Evolutionary conservation across 495 filamentous ascomycete genomes (phyloP), one percentile per base, ranked within the genome.

Genomic region (Aspergillus ostianus): DNA sequence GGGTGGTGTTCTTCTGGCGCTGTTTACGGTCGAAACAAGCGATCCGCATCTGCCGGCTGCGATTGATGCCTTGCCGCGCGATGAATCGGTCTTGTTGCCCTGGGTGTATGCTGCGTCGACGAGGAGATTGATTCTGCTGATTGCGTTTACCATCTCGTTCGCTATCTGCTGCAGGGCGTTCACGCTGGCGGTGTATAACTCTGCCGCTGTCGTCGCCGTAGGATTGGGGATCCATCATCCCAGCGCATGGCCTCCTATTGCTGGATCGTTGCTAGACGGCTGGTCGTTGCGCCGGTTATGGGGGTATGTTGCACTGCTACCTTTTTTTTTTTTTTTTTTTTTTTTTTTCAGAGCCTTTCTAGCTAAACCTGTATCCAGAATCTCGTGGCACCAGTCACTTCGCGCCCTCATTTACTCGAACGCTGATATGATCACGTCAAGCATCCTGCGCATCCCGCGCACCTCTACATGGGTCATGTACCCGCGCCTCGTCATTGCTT

Each of bases 381-480:
- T 36, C 47, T n/a, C 56, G 26, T 69, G 67, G 67, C 67, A 69
- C 29, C 67, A 69, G 60, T 54, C 45, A 26, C 60, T 69, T 57
- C 67, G 67, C 51, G 32, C 21, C 8, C 54, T 56, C 1, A 59
- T 66, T 13, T 27, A 53, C 23, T 50, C 63, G 0, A 62, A 60
- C 48, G 57, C 61, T 0, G 56, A 65, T 19, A 66, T 63, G 26
- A 41, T 64, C 50, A 20, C 58, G 27, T 49, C 47, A 15, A 44
- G 45, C 4, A 7, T 55, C 15, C 57, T 66, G 2, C 53, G 60
- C 13, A 51, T 65, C n/a, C 49, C 60, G 3, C 51, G 53, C 18
- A 27, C 0, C 6, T 57, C 58, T 7, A 0, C 2, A 2, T 27
- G n/a, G 36, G 53, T 53, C 12, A 50, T 49, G 21, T 50, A 48